These are phyloP conservation scores for Kwoniella dejecticola DNA, from an alignment of 768 basidiomycete species.

Conservation along the genomic window DNA sequence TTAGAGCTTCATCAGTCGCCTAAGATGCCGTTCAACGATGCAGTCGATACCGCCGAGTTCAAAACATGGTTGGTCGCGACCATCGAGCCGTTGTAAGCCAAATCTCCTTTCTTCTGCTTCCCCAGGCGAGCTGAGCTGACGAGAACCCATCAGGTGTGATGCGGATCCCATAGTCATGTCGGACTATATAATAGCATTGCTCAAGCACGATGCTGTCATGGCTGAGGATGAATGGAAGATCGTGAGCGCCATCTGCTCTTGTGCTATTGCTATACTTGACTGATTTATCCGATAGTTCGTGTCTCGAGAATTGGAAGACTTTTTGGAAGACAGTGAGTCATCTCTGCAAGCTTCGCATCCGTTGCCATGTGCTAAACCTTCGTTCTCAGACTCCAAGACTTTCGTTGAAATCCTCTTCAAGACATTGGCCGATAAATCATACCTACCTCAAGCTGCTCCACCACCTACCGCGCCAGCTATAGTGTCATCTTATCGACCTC, in stretches of 20 bases:
- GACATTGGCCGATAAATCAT: constrained; percentile 61
- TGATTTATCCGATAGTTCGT: constrained; percentile 56
- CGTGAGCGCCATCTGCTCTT: constrained; percentile 60
- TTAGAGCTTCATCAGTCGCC: too few species aligned
- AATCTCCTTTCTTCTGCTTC: constrained; percentile 1
- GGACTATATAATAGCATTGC: constrained; percentile 88
- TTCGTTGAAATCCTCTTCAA: constrained; percentile 88
- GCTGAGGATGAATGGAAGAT: constrained; percentile 78
- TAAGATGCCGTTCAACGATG: constrained; percentile 49
- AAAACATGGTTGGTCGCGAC: constrained; percentile 86
- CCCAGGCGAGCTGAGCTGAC: constrained; percentile 1
- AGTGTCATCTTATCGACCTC: constrained; percentile 42
- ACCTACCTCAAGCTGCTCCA: constrained; percentile 28
- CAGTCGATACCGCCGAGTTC: constrained; percentile 61
- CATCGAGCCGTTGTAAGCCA: constrained; percentile 82
- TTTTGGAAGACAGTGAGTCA: constrained; percentile 79
- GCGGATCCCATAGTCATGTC: constrained; percentile 91
- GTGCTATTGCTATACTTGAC: not conserved
- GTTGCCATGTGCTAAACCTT: not conserved
- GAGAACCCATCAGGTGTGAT: constrained; percentile 69
- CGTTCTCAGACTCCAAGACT: constrained; percentile 62
- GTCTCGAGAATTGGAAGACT: constrained; percentile 77
- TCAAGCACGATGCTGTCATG: constrained; percentile 75
- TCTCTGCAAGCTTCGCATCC: not conserved
- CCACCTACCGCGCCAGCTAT: constrained; percentile 19